Evolutionary conservation across 441 rosid species (phyloP).

Genomic region (Adansonia rubrostipa): DNA sequence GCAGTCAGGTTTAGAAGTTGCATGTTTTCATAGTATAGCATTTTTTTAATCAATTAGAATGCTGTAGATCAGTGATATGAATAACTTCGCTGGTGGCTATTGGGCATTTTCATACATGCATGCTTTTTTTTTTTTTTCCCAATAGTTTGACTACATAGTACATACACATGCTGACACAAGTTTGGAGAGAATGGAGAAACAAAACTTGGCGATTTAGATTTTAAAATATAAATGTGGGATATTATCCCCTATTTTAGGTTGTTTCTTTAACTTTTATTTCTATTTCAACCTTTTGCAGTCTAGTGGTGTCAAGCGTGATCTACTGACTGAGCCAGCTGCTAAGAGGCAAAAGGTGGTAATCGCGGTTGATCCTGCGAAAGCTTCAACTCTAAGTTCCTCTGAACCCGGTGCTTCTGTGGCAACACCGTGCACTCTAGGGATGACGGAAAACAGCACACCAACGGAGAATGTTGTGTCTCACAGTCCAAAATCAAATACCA

Average conservation of each 20-base stretch:
- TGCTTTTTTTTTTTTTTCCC: not conserved
- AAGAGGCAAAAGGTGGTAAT: constrained; percentile 64
- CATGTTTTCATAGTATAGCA: not conserved
- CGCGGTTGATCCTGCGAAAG: constrained; percentile 45
- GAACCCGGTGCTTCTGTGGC: constrained; percentile 44
- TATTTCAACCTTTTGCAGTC: constrained; percentile 56
- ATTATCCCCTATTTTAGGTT: not conserved
- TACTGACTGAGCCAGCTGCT: constrained; percentile 59
- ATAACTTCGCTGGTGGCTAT: not conserved
- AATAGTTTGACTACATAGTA: not conserved
- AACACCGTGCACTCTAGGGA: constrained; percentile 44
- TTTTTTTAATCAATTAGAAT: not conserved
- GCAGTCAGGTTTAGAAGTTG: not conserved
- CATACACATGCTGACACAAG: not conserved
- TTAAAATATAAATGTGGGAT: not conserved
- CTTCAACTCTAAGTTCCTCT: constrained; percentile 39
- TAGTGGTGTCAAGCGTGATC: constrained; percentile 69
- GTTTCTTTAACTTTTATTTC: no score
- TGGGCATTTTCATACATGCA: constrained; percentile 16
- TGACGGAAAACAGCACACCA: constrained; percentile 46
- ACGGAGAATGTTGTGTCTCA: constrained; percentile 45
- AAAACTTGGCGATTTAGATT: no score
- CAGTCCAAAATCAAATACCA: constrained; percentile 43
- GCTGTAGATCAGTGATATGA: not conserved
- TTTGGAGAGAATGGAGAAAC: not conserved